phyloP scores from a whole-genome alignment of 139 green algal species.

The Nannochloris sp. region DNA sequence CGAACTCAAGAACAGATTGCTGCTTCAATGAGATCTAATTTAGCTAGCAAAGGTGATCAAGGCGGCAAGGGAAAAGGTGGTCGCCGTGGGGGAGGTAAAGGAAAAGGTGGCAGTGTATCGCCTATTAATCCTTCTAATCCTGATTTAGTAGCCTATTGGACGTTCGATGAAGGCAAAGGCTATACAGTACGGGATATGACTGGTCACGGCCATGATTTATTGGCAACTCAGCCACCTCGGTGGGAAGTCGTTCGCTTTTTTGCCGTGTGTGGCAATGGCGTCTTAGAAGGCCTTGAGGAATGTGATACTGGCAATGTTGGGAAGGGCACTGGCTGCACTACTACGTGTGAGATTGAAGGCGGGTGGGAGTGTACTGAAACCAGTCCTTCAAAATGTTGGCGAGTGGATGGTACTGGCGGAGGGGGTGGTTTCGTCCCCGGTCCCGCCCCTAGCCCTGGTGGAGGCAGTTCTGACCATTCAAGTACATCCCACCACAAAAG shows the following conservation, averaged over 20 bases:
- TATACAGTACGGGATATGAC: slow-evolving; percentile 66
- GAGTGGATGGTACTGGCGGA: background rate
- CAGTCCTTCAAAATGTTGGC: slow-evolving; percentile 29
- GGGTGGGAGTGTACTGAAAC: slow-evolving; percentile 29
- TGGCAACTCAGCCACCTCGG: slow-evolving; percentile 37
- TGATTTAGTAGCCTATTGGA: slow-evolving; percentile 76
- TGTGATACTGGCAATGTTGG: slow-evolving; percentile 68
- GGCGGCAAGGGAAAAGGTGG: too few species aligned
- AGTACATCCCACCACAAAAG: background rate
- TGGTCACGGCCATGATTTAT: slow-evolving; percentile 62
- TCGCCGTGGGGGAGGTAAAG: background rate
- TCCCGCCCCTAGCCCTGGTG: background rate
- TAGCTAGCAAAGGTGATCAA: too few species aligned
- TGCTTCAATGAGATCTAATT: background rate
- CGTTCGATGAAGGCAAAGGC: slow-evolving; percentile 73
- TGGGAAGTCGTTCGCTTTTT: slow-evolving; percentile 74
- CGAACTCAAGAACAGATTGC: slow-evolving; percentile 56
- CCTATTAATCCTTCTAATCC: slow-evolving; percentile 35
- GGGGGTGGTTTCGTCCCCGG: background rate
- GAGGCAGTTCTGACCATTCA: too few species aligned
- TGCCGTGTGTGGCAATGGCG: slow-evolving; percentile 67
- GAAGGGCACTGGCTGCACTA: slow-evolving; percentile 65
- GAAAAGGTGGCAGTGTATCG: background rate
- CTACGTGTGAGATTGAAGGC: slow-evolving; percentile 44
- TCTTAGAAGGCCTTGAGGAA: slow-evolving; percentile 73